Conservation (phyloP, 805 yeast species). For the Nakazawaea molendinolei region DNA sequence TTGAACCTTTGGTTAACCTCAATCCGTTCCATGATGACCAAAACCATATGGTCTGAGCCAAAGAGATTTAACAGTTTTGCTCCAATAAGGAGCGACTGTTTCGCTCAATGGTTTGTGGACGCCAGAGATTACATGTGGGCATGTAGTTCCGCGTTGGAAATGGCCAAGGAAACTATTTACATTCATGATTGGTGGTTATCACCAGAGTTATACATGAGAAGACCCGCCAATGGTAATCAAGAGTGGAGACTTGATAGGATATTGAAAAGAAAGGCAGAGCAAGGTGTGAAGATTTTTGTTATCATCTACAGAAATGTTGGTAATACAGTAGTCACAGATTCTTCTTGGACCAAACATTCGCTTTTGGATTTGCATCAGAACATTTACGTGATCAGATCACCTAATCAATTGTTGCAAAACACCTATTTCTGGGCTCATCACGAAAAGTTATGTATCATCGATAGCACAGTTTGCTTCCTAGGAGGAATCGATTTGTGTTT, state of each 20-base stretch:
- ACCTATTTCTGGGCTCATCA: conserved; percentile 99
- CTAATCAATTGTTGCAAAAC: conserved; percentile 88
- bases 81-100: conserved; percentile 77
- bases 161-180: conserved; percentile 89
- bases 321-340: conserved; percentile 86
- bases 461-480: conserved; percentile 79
- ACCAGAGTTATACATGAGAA: conserved; percentile 86
- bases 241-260: conserved; percentile 88
- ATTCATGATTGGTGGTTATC: conserved; percentile 99
- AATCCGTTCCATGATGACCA: conserved; percentile 58
- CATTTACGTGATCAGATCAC: conserved; percentile 87
- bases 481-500: conserved; percentile 96
- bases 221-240: conserved; percentile 95
- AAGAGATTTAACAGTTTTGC: conserved; percentile 89
- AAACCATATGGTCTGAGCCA: conserved; percentile 63
- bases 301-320: conserved; percentile 93
- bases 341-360: conserved; percentile 91
- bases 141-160: conserved; percentile 80
- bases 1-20: conserved; percentile 73
- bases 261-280: conserved; percentile 82
- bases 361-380: conserved; percentile 79
- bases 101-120: conserved; percentile 96
- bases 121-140: conserved; percentile 94
- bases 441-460: conserved; percentile 83
- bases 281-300: conserved; percentile 90